Base-by-base conservation (phyloP, 345 rosid species). In the Euphorbia lathyris region DNA sequence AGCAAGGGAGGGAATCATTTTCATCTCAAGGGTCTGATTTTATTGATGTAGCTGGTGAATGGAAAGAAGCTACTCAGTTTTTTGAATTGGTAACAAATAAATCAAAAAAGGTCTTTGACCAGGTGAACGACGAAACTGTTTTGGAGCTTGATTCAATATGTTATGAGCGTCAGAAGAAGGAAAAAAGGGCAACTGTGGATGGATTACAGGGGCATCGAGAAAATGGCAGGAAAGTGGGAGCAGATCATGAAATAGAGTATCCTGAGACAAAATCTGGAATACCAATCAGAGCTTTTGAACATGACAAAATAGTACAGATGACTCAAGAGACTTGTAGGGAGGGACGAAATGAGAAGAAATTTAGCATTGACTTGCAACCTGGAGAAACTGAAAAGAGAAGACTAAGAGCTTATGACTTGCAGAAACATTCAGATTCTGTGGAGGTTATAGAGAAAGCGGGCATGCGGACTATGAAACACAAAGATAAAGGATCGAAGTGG, bases 11-110 rank as follows among this genome's bases (percentile, higher is more conserved):
- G 59, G 79, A 80, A 75, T 78, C 80, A 34, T 67, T 30, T 27
- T 80, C 84, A 26, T 70, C 83, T 67, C 86, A 80, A 82, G 84
- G 73, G 23, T 77, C 77, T 45, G 81, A 53, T 25, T 65, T 51
- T 69, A 71, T 77, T 63, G 84, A 82, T 67, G 91, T 75, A 72
- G 84, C 79, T 71, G 86, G 80, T 71, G 92, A 87, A 72, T 89
- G 96, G 96, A 83, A 90, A 80, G 96, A 88, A 68, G 90, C 92
- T 69, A 69, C 81, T 6, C 80, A 87, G 47, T 87, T 82, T 83
- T 90, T 84, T 74, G 92, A 90, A 73, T 69, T 90, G 80, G 93
- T 83, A 75, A 82, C 81, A 51, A 85, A 85, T 76, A 75, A 77
- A 75, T 82, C 86, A 10, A 75, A 75, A 67, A 80, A 59, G 68